Conservation (phyloP, 108 stramenopile genomes). For the Cyclotella atomus region DNA sequence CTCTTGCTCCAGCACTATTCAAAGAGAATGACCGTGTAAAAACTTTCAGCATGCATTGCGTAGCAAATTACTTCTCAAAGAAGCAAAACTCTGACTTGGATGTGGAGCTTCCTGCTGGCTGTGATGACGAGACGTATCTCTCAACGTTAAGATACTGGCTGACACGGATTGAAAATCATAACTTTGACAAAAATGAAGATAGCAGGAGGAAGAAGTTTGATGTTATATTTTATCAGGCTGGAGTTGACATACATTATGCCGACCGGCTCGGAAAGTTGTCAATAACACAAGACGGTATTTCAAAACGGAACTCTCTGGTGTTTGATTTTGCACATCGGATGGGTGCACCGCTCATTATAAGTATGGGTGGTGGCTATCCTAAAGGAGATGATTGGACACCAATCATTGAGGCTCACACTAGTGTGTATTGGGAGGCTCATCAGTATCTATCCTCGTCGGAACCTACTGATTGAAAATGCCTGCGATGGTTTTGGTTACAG, state of each 20-base stretch:
- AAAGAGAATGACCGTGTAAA: constrained; percentile 57
- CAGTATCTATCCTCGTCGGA: constrained; percentile 36
- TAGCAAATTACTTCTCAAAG: constrained; percentile 82
- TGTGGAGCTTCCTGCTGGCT: constrained; percentile 78
- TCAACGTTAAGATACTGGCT: constrained; percentile 75
- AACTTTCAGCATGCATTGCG: constrained; percentile 87
- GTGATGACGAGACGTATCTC: constrained; percentile 77
- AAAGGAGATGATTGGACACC: constrained; percentile 67
- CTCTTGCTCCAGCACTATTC: no score
- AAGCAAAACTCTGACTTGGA: constrained; percentile 81
- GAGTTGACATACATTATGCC: constrained; percentile 79
- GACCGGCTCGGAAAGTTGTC: constrained; percentile 83
- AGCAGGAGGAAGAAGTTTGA: constrained; percentile 49
- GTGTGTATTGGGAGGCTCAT: constrained; percentile 78
- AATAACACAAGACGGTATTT: constrained; percentile 62
- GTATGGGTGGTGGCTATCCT: constrained; percentile 92
- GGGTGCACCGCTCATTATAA: constrained; percentile 70
- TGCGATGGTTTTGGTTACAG: no score
- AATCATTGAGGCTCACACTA: constrained; percentile 74
- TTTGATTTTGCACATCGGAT: constrained; percentile 45
- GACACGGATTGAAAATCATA: constrained; percentile 54
- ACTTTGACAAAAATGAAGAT: constrained; percentile 27
- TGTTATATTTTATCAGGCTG: constrained; percentile 86
- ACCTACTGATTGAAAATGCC: no score
- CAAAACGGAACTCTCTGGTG: constrained; percentile 69